Evolutionary conservation across 306 rosid genomes (phyloP), one percentile per base, ranked within the genome.

Genomic region (Medicago lupulina): DNA sequence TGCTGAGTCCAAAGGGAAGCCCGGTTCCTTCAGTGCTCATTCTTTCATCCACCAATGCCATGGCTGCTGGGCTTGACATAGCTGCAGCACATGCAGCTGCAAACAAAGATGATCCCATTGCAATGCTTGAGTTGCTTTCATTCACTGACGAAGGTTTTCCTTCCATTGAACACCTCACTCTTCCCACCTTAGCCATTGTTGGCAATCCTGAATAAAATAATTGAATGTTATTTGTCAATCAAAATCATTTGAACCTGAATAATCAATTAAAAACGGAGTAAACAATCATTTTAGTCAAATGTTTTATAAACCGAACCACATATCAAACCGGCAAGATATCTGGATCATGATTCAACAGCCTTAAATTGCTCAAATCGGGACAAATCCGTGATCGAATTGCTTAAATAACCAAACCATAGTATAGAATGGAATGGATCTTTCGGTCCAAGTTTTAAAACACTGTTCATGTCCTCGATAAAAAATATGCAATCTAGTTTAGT

Each of bases 11-110:
- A 76, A 92, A 92, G 17, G 98, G 98, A 76, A 95, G 95, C 18
- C 98, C 98, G 11, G 98, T 92, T 49, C 98, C 98, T 81, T 95
- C 98, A n/a, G 98, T 95, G 88, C 75, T 76, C 88, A 95, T 0
- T 80, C 98, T 88, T 15, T 95, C 98, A 75, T 95, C 98, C 84
- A 95, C 98, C 87, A 95, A 73, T 39, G 93, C 97, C 92, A 90
- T 85, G 59, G 97, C 97, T 25, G 96, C 97, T 28, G 96, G 95
- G 80, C 92, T 82, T 31, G 97, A 81, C 93, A 90, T 81, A 36
- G 86, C 81, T 54, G 91, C 79, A 5, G 91, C 91, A 61, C 80
- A 43, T 7, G 83, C 88, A 12, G 95, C 95, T 10, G 92, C 91
- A 50, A 78, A 53, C 83, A 91, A 62, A 11, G 96, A 87, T 9